phyloP scores from a whole-genome alignment of 2,329 filamentous ascomycete species.

The Monosporascus cannonballus region DNA sequence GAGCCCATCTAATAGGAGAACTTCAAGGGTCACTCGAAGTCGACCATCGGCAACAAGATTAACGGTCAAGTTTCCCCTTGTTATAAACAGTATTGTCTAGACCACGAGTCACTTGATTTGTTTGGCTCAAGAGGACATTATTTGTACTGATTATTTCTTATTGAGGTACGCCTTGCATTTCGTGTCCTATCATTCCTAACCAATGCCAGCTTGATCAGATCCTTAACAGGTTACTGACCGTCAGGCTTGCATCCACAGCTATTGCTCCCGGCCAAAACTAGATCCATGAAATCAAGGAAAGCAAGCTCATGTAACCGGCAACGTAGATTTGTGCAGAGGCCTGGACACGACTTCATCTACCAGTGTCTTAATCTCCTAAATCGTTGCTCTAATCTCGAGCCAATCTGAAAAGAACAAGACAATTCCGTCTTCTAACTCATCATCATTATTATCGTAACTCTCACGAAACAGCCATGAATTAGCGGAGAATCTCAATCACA shows the following conservation, averaged over 20 bases:
- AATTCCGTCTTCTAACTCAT: conserved; percentile 11
- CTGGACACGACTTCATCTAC: not conserved
- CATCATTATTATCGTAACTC: conserved; percentile 22
- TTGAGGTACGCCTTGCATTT: not conserved
- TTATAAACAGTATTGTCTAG: too few relatives aligned
- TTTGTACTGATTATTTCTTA: not conserved
- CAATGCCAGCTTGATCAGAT: too few relatives aligned
- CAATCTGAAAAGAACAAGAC: not conserved
- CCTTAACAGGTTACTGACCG: not conserved
- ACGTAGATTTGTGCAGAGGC: not conserved
- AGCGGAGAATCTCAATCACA: not conserved
- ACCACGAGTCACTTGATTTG: too few relatives aligned
- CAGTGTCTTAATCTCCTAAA: not conserved
- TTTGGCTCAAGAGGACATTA: too few relatives aligned
- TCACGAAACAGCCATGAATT: not conserved
- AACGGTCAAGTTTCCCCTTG: too few relatives aligned
- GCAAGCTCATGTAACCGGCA: not conserved
- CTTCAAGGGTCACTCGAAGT: too few relatives aligned
- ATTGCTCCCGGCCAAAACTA: not conserved
- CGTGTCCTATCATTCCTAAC: not conserved
- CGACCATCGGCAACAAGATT: too few relatives aligned
- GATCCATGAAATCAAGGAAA: not conserved
- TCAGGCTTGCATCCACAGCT: not conserved
- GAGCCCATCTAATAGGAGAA: too few relatives aligned
- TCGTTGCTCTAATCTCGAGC: not conserved